These are phyloP conservation scores for Didymella exigua DNA, from an alignment of 2,329 filamentous ascomycete species.

Conservation along the genomic window DNA sequence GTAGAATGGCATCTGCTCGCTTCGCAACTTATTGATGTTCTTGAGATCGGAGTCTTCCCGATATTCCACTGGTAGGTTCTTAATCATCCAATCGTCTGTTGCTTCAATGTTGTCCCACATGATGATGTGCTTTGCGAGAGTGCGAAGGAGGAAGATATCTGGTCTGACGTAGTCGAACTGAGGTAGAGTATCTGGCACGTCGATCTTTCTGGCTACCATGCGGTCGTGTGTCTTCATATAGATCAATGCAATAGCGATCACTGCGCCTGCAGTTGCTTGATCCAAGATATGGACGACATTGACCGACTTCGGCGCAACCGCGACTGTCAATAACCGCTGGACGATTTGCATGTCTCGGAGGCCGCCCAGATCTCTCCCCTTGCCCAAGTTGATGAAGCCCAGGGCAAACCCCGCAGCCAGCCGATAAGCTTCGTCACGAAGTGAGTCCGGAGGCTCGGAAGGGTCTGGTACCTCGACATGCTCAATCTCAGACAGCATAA, in stretches of 20 bases:
- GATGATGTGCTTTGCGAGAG: conserved; percentile 86
- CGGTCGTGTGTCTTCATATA: conserved; percentile 97
- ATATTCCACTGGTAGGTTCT: conserved; percentile 74
- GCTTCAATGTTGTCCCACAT: conserved; percentile 86
- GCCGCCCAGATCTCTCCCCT: conserved; percentile 84
- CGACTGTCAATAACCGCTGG: conserved; percentile 82
- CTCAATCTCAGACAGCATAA: conserved; percentile 97
- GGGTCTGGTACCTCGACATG: conserved; percentile 80
- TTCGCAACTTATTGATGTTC: conserved; percentile 67
- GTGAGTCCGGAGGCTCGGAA: conserved; percentile 69
- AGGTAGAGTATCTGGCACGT: conserved; percentile 85
- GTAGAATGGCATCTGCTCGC: conserved; percentile 87
- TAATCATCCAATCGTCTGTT: conserved; percentile 74
- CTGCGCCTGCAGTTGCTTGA: conserved; percentile 89
- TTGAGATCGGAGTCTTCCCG: conserved; percentile 66
- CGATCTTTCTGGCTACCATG: conserved; percentile 85
- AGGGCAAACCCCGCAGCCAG: conserved; percentile 92
- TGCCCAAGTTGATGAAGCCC: conserved; percentile 92
- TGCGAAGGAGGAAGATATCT: conserved; percentile 88
- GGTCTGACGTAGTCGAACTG: conserved; percentile 97
- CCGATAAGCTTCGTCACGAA: conserved; percentile 95
- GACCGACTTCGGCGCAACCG: conserved; percentile 87
- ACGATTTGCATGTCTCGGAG: conserved; percentile 93
- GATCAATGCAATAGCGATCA: conserved; percentile 86
- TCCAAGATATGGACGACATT: conserved; percentile 92